Evolutionary conservation across 805 yeast genomes (phyloP), one percentile per base, ranked within the genome.

Genomic region (Ogataea philodendri): DNA sequence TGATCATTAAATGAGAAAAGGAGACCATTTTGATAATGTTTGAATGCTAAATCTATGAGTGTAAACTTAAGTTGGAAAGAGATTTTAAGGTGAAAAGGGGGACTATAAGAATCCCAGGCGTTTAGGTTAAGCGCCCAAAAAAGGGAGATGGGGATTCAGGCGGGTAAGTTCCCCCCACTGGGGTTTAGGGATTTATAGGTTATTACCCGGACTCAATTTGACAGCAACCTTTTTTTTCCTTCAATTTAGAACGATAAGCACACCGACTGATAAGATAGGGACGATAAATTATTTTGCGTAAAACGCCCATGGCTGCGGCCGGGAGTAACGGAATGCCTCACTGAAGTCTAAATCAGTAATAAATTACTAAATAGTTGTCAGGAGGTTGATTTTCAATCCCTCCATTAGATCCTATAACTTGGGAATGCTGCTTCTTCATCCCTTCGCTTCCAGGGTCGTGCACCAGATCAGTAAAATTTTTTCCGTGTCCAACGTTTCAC

Each of bases 1-100:
- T 28, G 28, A 42, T 14, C 37, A 46, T 23, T 7, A 48, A 30
- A 23, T 36, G 18, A 11, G 44, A 27, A 20, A 38, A 16, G 13
- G 51, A 41, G 32, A 51, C 54, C 57, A 52, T 52, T 26, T 23
- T 21, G 17, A 13, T 18, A 16, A 4, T 17, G 10, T 14, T 24
- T 26, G 14, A 16, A 35, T 35, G 39, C 39, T 18, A 22, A 18
- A 16, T 28, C 33, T 35, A 35, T 26, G 22, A 19, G 13, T 10
- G 16, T 18, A 24, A 15, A 20, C 13, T 22, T 30, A 9, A 19
- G 30, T 19, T 19, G 28, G 23, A 22, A 19, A 21, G 24, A 27
- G 22, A 26, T n/a, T 30, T 38, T 22, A 10, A 18, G 7, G 15
- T 18, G 26, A 35, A 26, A 26, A 16, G 17, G 22, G 37, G 37